A percentile compares a stretch with the other conserved stretches of the same genome.
Conservation (phyloP, 306 rosid species). For the Sindora glabra region DNA sequence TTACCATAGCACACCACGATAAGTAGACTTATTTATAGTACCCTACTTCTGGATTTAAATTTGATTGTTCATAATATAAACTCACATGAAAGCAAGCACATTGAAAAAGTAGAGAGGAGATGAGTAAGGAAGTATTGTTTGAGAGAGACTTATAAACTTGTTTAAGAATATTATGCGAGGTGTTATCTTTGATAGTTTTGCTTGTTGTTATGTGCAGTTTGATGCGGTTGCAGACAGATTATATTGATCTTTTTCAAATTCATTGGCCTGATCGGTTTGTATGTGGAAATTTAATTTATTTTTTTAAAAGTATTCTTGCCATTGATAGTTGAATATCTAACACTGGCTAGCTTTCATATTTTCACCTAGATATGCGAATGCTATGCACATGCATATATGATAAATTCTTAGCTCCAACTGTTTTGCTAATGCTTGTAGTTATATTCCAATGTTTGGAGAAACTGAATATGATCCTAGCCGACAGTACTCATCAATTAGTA, state of each 20-base stretch:
- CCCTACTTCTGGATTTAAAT: background rate
- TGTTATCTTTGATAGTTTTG: slow-evolving; percentile 14
- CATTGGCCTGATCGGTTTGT: slow-evolving; percentile 99
- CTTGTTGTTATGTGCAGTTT: slow-evolving; percentile 47
- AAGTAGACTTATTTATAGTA: background rate
- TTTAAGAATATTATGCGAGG: background rate
- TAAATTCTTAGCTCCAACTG: background rate
- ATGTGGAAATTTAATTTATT: slow-evolving; percentile 18
- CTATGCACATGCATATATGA: background rate
- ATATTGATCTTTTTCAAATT: slow-evolving; percentile 88
- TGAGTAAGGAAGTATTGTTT: background rate
- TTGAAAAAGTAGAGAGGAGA: background rate
- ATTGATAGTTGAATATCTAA: background rate
- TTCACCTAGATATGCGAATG: background rate
- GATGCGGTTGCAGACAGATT: slow-evolving; percentile 61
- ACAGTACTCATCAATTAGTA: slow-evolving; percentile 51
- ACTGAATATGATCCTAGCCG: slow-evolving; percentile 65
- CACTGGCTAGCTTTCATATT: background rate
- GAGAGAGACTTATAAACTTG: background rate
- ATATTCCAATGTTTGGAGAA: slow-evolving; percentile 94
- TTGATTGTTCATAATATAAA: background rate
- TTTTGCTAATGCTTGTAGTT: slow-evolving; percentile 33
- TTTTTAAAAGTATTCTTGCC: background rate
- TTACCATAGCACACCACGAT: no score
- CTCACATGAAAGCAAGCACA: background rate